Evolutionary conservation across 2,329 filamentous ascomycete species (phyloP), one percentile per base, ranked within the genome.

Genomic region (Fusarium incarnatum): DNA sequence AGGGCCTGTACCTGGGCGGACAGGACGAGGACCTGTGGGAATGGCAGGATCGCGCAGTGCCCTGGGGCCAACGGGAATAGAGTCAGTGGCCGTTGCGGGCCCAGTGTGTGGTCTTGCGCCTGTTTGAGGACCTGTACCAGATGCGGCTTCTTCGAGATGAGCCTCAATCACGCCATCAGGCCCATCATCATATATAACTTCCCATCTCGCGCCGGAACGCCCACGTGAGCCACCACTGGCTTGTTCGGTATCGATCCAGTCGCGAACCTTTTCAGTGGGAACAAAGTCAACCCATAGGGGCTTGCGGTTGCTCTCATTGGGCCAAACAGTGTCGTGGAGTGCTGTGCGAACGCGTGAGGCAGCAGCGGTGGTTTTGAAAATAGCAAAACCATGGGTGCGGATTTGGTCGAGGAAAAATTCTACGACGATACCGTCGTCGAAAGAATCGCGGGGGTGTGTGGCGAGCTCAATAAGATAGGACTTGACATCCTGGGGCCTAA

Each of bases 221-320:
- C 85, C 79, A 53, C 83, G 71, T 68, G 68, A 60, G 3, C 68
- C 68, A 18, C 84, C 75, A 72, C 81, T 74, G 16, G 83, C 79
- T 73, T 89, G 82, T 79, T 97, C 93, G 42, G 81, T 85, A 10
- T 88, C 85, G 62, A 97, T 91, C 94, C 94, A 98, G 25, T 87
- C 86, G 16, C 83, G 79, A 6, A 97, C 86, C 68, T 89, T 88
- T 27, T 93, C 89, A 20, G 91, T 87, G 0, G 95, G 95, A 22
- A 98, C 86, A 78, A 96, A 98, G 78, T 99, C 96, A 6, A 93
- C 93, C 88, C 91, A 97, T 2, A 98, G 85, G 1, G 90, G 86
- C 78, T 96, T 97, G 32, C 96, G 88, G 71, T 91, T 92, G 62
- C 91, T 89, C 81, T 98, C 95, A 62, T 94, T 89, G 1, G 95